Evolutionary conservation across 345 rosid genomes (phyloP).

Genomic region (Melaleuca quinquenervia): DNA sequence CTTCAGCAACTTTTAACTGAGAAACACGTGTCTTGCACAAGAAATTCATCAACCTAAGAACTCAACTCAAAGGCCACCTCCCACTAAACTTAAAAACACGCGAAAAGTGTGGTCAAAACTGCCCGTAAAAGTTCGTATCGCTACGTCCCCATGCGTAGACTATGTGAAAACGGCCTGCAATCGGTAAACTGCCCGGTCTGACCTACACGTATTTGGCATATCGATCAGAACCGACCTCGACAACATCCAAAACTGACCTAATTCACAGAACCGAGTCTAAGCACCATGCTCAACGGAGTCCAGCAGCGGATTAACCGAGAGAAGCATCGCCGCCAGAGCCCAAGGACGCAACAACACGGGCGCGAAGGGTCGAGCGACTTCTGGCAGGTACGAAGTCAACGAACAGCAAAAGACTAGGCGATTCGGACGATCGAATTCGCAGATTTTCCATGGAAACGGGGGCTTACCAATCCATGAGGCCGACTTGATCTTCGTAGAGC

Average conservation of each 20-base stretch:
- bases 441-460: not conserved
- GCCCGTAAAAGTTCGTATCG: not conserved
- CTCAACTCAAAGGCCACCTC: not conserved
- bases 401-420: not conserved
- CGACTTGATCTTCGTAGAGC: slow-evolving; percentile 92
- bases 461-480: slow-evolving; percentile 87
- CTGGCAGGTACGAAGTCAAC: not conserved
- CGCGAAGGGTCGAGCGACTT: not conserved
- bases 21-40: not conserved
- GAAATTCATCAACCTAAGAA: not conserved
- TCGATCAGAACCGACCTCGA: not conserved
- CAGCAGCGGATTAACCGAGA: not conserved
- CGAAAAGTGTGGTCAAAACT: not conserved
- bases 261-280: not conserved
- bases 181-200: not conserved
- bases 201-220: not conserved
- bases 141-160: not conserved
- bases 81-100: not conserved
- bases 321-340: not conserved
- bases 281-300: not conserved
- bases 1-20: not conserved
- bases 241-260: not conserved
- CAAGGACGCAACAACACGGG: not conserved
- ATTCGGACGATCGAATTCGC: not conserved
- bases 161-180: not conserved